Evolutionary conservation across 495 filamentous ascomycete genomes (phyloP), one percentile per base, ranked within the genome.

Genomic region (Hypomontagnella monticulosa): DNA sequence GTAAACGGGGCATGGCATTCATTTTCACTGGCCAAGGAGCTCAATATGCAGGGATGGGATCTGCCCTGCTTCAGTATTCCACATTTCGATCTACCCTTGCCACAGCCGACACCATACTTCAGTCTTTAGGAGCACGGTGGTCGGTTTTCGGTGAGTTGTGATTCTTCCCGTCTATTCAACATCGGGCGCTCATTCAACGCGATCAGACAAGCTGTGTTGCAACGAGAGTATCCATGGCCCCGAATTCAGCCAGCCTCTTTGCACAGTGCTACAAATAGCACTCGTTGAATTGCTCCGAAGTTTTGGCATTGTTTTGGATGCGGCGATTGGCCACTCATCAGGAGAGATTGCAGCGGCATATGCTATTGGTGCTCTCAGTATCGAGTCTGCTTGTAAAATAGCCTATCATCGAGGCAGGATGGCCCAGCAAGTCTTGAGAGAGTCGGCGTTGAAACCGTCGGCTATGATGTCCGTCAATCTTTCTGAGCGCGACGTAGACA

Each of bases 271-370:
- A 0, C 80, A 83, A 54, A 54, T 83, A 7, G 74, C 75, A 4
- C 53, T 88, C n/a, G 79, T 85, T 0, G 77, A 83, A 4, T 61
- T 88, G 1, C 66, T 88, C 0, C 38, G 44, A 6, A 72, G 62
- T 14, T 85, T 81, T 76, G 73, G 73, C 15, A 71, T 88, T 10
- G 38, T 42, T 0, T 80, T 82, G 2, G 36, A 52, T 8, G 74
- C 74, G n/a, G 82, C 84, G 0, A 71, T 85, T 1, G 84, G 86
- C 3, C 85, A 88, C 61, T 88, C 85, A 1, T 83, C 79, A 60
- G 85, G 85, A 1, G 85, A 88, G 61, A 87, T 87, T 61, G 75
- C 65, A 0, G 73, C 75, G 0, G 75, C 75, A 16, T 62, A 79
- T 59, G 48, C 75, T 15, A 52, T 50, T 7, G 79, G 79, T 3